Conservation (phyloP, 2,329 filamentous ascomycete genomes). For the Elsinoe perseae region DNA sequence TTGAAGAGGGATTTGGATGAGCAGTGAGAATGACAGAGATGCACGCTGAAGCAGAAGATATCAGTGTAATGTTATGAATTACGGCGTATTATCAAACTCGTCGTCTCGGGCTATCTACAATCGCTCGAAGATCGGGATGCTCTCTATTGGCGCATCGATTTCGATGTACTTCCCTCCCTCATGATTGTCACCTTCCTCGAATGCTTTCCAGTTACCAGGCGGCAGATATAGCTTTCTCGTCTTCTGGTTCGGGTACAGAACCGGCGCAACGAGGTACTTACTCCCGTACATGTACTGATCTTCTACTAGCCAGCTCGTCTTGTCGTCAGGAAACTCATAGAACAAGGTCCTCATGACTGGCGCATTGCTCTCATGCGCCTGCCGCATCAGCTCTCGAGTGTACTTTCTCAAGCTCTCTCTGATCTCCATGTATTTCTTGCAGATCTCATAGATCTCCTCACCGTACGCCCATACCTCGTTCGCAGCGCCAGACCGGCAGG, state of each 20-base stretch:
- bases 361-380: conserved; percentile 52
- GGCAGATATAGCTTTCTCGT: conserved; percentile 49
- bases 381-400: conserved; percentile 50
- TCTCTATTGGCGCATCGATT: conserved; percentile 39
- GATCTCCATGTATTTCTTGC: conserved; percentile 51
- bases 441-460: conserved; percentile 52
- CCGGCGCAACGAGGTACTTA: conserved; percentile 52
- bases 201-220: conserved; percentile 38
- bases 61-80: neutral
- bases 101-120: neutral
- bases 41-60: neutral
- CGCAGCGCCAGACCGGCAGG: conserved; percentile 41
- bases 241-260: conserved; percentile 44
- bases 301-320: conserved; percentile 48
- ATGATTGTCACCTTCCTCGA: conserved; percentile 29
- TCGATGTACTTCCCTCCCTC: conserved; percentile 37
- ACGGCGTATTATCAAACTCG: neutral
- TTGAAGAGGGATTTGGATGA: conserved; percentile 22
- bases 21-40: conserved; percentile 1
- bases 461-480: conserved; percentile 64
- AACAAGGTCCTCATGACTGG: conserved; percentile 58
- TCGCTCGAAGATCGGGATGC: conserved; percentile 42
- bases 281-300: conserved; percentile 58
- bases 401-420: conserved; percentile 54
- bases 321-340: conserved; percentile 54